phyloP scores from a whole-genome alignment of 495 filamentous ascomycete genomes.

The Rostrohypoxylon terebratum region DNA sequence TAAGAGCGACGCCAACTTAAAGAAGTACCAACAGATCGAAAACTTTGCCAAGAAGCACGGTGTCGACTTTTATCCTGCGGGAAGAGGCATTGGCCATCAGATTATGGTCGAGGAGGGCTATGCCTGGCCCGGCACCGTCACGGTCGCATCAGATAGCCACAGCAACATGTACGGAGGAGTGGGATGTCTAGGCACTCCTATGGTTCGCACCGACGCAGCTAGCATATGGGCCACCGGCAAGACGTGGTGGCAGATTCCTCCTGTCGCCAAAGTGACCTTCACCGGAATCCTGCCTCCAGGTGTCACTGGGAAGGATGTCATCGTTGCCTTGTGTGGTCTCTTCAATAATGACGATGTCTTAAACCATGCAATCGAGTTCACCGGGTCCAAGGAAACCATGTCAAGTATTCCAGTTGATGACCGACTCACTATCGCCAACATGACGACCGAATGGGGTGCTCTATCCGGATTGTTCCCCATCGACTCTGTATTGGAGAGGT shows the following conservation, averaged over 20 bases:
- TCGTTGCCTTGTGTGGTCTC: slow-evolving; percentile 86
- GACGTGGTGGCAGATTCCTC: slow-evolving; percentile 93
- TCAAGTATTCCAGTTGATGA: slow-evolving; percentile 78
- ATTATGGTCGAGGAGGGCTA: slow-evolving; percentile 85
- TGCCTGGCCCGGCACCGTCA: slow-evolving; percentile 84
- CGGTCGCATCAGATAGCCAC: slow-evolving; percentile 86
- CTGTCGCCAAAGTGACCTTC: slow-evolving; percentile 82
- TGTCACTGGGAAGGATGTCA: slow-evolving; percentile 95
- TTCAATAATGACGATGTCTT: slow-evolving; percentile 92
- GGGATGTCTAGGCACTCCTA: slow-evolving; percentile 76
- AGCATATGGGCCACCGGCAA: slow-evolving; percentile 86
- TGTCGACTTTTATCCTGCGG: slow-evolving; percentile 81
- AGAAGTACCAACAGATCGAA: slow-evolving; percentile 88
- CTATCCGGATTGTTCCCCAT: slow-evolving; percentile 86
- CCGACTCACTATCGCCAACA: slow-evolving; percentile 88
- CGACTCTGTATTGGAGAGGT: slow-evolving; percentile 76
- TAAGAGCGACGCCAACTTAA: slow-evolving; percentile 81
- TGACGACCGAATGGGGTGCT: slow-evolving; percentile 97
- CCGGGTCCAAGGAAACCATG: slow-evolving; percentile 82
- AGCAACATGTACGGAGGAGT: slow-evolving; percentile 93
- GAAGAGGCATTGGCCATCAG: slow-evolving; percentile 88
- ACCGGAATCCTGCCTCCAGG: slow-evolving; percentile 79
- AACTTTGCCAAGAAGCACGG: slow-evolving; percentile 85
- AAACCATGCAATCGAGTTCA: slow-evolving; percentile 94
- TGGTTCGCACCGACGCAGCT: slow-evolving; percentile 89